Base-by-base conservation (phyloP, 179 eudicot species). In the Drosera spatulata region DNA sequence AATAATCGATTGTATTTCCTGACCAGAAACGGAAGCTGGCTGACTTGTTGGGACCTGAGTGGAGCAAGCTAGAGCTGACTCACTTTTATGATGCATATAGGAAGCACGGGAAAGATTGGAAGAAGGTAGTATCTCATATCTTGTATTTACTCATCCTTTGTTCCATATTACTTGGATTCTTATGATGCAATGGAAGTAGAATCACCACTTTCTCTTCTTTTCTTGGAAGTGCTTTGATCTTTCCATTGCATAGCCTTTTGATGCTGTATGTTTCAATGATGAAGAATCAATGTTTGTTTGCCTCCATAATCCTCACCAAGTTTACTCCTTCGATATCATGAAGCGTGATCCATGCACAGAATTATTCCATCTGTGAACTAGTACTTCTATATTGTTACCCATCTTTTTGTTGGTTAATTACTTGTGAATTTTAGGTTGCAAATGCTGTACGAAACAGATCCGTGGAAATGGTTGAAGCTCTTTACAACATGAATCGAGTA, bases 401-500 rank as follows among this genome's bases (percentile, higher is more conserved):
- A 22, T 22, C 33, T 0, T 22, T 22, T 22, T 22, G 1, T 22
- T 22, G 33, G 33, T 22, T 22, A 22, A 22, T 22, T 22, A 22
- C 33, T 22, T 62, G 6, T 58, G 47, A 38, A 53, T 64, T 71
- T 73, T 75, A 82, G 86, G 82, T 82, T 59, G 79, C 82, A 3
- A 41, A 41, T 39, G 14, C 41, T 53, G 60, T 82, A 66, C 78
- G 70, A 6, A 71, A 79, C 63, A 71, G 86, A 69, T 76, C 84
- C 43, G 43, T 62, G 14, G 80, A 76, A 33, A 82, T 76, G 84
- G 75, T 82, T 60, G 84, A 79, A 71, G 84, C 82, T 12, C 80
- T 82, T 57, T 76, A 79, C 72, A 73, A 56, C 58, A 79, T 79
- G 84, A 82, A 79, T 56, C 72, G 71, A 56, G 86, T 82, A 71